phyloP scores from a whole-genome alignment of 257 asterid species.

The Nicotiana obtusifolia region DNA sequence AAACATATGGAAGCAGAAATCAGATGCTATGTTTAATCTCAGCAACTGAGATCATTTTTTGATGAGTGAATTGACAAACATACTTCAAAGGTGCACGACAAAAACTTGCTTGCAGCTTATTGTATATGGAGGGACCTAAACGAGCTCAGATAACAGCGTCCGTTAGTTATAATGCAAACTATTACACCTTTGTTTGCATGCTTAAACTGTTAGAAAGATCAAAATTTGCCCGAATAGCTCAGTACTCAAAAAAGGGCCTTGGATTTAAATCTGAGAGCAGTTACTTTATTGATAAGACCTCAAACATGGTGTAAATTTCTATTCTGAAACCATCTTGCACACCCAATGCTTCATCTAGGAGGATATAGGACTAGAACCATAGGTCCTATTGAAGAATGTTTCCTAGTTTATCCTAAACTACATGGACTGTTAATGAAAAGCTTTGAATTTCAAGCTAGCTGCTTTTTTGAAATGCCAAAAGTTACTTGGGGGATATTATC shows the following conservation, averaged over 20 bases:
- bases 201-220: too few relatives aligned
- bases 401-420: neutral
- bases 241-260: neutral
- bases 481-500: neutral
- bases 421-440: neutral
- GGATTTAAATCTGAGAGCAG: too few relatives aligned
- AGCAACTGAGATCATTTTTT: too few relatives aligned
- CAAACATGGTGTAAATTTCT: neutral
- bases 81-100: too few relatives aligned
- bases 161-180: too few relatives aligned
- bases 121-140: too few relatives aligned
- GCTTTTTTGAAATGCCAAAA: neutral
- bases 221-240: neutral
- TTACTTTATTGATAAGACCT: neutral
- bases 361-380: neutral
- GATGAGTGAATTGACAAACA: too few relatives aligned
- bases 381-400: neutral
- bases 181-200: too few relatives aligned
- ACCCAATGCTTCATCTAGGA: neutral
- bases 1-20: too few relatives aligned
- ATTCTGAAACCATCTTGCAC: neutral
- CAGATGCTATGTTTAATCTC: too few relatives aligned
- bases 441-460: neutral
- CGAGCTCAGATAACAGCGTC: too few relatives aligned
- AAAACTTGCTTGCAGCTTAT: too few relatives aligned